Evolutionary conservation across 495 filamentous ascomycete species (phyloP).

Genomic region (Platismatia glauca): DNA sequence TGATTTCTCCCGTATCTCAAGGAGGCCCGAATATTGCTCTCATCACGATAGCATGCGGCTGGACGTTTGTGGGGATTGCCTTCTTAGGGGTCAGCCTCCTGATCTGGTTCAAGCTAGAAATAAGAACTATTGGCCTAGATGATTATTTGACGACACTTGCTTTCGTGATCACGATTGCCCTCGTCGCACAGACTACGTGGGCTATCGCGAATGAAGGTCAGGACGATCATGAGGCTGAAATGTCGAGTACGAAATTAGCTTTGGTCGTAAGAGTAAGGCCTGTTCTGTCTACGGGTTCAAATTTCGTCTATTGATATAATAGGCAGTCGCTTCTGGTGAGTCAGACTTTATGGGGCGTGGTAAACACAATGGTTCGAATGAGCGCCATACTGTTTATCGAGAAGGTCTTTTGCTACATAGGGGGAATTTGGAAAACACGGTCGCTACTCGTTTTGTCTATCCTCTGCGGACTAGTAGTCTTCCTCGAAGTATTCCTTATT

Average conservation of each 20-base stretch:
- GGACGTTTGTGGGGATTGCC: neutral
- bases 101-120: neutral
- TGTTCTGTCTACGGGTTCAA: neutral
- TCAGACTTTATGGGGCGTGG: constrained; percentile 25
- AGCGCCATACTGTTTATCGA: constrained; percentile 7
- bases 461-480: constrained; percentile 16
- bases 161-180: neutral
- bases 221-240: neutral
- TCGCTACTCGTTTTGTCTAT: constrained; percentile 6
- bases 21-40: constrained; percentile 4
- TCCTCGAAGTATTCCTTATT: constrained; percentile 20
- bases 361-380: constrained; percentile 22
- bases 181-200: neutral
- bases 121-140: neutral
- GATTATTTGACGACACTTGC: neutral
- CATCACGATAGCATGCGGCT: constrained; percentile 4
- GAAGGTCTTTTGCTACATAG: neutral
- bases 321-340: constrained; percentile 25
- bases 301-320: neutral
- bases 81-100: neutral
- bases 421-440: no score
- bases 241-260: neutral
- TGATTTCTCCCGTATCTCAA: constrained; percentile 1
- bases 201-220: neutral
- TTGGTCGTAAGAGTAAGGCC: constrained; percentile 12